Conservation (phyloP, 371 early-diverging fungal genomes). For the Mucor indicus region DNA sequence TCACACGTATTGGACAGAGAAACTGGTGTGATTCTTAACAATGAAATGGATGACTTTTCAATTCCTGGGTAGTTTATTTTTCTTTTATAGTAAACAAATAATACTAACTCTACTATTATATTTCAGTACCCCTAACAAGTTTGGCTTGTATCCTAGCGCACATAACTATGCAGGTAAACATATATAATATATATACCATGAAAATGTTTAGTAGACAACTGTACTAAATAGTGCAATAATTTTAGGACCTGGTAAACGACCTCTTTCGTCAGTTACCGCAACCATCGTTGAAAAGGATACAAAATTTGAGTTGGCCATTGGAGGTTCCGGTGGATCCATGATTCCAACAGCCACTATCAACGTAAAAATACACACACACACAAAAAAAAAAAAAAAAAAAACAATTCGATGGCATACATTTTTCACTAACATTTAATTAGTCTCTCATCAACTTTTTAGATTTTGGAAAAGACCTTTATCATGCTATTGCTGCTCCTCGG, state of each 20-base stretch:
- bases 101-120: neutral
- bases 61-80: slow-evolving; percentile 63
- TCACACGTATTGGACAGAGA: slow-evolving; percentile 86
- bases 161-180: slow-evolving; percentile 75
- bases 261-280: slow-evolving; percentile 90
- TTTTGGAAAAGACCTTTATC: slow-evolving; percentile 60
- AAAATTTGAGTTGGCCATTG: slow-evolving; percentile 73
- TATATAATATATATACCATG: too few species aligned
- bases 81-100: neutral
- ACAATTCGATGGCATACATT: neutral
- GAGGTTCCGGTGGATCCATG: slow-evolving; percentile 94
- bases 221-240: too few species aligned
- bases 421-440: slow-evolving; percentile 31
- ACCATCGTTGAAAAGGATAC: slow-evolving; percentile 77
- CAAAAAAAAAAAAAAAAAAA: neutral
- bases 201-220: too few species aligned
- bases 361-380: slow-evolving; percentile 31
- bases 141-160: slow-evolving; percentile 81
- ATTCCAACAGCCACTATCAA: slow-evolving; percentile 88
- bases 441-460: slow-evolving; percentile 75
- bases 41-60: slow-evolving; percentile 99
- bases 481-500: slow-evolving; percentile 80
- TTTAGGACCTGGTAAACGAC: slow-evolving; percentile 79
- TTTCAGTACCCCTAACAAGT: slow-evolving; percentile 65
- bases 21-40: slow-evolving; percentile 97